Base-by-base conservation (phyloP, 176 grass and related monocot genomes). In the Oropetium thomaeum region DNA sequence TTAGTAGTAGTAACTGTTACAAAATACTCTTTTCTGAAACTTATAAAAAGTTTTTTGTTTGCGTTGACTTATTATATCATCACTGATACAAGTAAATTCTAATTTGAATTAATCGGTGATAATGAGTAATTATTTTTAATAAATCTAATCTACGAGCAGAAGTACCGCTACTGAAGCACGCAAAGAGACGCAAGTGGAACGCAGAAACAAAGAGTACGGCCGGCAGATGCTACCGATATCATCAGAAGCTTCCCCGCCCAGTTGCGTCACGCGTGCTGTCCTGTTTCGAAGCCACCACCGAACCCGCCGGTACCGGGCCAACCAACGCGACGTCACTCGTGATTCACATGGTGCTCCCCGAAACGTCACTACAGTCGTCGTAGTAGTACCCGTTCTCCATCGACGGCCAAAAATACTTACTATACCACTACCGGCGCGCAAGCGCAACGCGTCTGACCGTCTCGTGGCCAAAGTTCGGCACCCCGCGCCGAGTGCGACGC, bases 311-410 rank as follows among this genome's bases (percentile, higher is more conserved):
- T 17, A 31, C 35, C 16, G 42, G 45, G 64, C 71, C 79, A 77
- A 87, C 28, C 23, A 71, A 71, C 55, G 22, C 5, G 47, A 77
- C 58, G 84, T 71, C 84, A 82, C 59, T 39, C 58, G 39, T 82
- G 78, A 82, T 82, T 66, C 79, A 71, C 78, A 58, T 59, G 79
- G 45, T 25, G 23, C 0, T n/a, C 40, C 62, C 58, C 19, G 74
- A 73, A 34, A 83, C 81, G 72, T 53, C 38, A 49, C 30, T 8
- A 30, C 71, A 25, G 35, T 52, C 58, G 54, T n/a, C n/a, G n/a
- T n/a, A n/a, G n/a, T n/a, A n/a, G n/a, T 52, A 22, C 8, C 7
- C n/a, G 51, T 57, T 28, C 77, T 63, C 54, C 45, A 37, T 16
- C 14, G 71, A 37, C 71, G 64, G 64, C n/a, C n/a, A n/a, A n/a